Evolutionary conservation across 192 early-diverging fungal genomes (phyloP).

Genomic region (Pilobolus umbonatus): DNA sequence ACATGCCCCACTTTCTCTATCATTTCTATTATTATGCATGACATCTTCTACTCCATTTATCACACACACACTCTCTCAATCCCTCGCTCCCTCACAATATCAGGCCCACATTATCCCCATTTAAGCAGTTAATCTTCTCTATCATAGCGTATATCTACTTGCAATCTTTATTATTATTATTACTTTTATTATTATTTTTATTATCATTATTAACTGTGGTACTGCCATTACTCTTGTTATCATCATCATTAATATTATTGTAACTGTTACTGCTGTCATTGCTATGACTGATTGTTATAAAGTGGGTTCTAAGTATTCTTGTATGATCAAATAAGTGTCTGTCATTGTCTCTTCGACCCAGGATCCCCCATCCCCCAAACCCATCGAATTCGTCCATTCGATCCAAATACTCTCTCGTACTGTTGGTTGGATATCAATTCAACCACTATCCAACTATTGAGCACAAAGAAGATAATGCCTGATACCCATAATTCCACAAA

Average conservation of each 20-base stretch:
- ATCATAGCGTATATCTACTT: too few relatives aligned
- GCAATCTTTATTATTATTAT: too few relatives aligned
- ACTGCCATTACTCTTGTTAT: too few relatives aligned
- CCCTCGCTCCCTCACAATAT: neutral
- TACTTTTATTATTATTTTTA: too few relatives aligned
- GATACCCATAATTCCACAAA: conserved; percentile 72
- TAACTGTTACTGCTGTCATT: too few relatives aligned
- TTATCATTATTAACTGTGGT: too few relatives aligned
- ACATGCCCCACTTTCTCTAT: neutral
- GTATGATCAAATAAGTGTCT: too few relatives aligned
- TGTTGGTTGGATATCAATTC: conserved; percentile 43
- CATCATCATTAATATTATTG: too few relatives aligned
- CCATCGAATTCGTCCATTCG: conserved; percentile 41
- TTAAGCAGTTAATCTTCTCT: too few relatives aligned
- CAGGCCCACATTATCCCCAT: too few relatives aligned
- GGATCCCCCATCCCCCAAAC: conserved; percentile 42
- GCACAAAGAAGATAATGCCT: conserved; percentile 63
- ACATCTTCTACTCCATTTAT: neutral
- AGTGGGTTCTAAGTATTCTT: too few relatives aligned
- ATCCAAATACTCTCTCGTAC: conserved; percentile 47
- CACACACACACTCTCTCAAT: neutral
- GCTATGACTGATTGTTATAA: too few relatives aligned
- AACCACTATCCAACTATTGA: conserved; percentile 71
- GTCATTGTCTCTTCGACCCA: conserved; percentile 13
- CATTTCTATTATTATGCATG: neutral